Evolutionary conservation across 176 grass and related monocot species (phyloP).

Genomic region (Eleusine coracana): DNA sequence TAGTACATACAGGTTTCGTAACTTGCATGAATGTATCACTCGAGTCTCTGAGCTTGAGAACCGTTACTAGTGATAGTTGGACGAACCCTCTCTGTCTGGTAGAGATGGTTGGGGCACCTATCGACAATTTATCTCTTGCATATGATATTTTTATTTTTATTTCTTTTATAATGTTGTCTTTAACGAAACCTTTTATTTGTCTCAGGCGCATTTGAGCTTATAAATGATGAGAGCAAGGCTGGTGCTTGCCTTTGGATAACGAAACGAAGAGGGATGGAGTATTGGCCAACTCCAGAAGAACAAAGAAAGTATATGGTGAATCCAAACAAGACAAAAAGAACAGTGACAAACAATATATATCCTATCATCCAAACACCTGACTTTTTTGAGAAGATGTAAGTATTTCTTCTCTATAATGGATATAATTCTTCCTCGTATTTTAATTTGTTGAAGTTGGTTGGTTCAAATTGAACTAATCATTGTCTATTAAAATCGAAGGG

Average conservation of each 20-base stretch:
- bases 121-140: constrained; percentile 12
- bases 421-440: background rate
- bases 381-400: constrained; percentile 93
- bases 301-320: constrained; percentile 63
- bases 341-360: constrained; percentile 51
- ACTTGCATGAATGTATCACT: constrained; percentile 3
- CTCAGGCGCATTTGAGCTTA: constrained; percentile 86
- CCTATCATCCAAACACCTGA: constrained; percentile 62
- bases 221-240: constrained; percentile 92
- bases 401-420: constrained; percentile 26
- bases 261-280: constrained; percentile 83
- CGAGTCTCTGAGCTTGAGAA: background rate
- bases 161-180: constrained; percentile 24
- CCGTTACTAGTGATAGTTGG: background rate
- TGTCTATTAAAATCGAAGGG: background rate
- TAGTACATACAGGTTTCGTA: background rate
- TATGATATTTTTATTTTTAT: constrained; percentile 4
- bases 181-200: background rate
- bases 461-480: background rate
- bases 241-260: constrained; percentile 95
- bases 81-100: background rate
- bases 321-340: constrained; percentile 57
- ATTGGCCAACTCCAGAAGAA: constrained; percentile 83
- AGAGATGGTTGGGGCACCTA: constrained; percentile 24
- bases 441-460: background rate